Conservation (phyloP, 176 grass and related monocot species). For the Echinochloa phyllopogon region DNA sequence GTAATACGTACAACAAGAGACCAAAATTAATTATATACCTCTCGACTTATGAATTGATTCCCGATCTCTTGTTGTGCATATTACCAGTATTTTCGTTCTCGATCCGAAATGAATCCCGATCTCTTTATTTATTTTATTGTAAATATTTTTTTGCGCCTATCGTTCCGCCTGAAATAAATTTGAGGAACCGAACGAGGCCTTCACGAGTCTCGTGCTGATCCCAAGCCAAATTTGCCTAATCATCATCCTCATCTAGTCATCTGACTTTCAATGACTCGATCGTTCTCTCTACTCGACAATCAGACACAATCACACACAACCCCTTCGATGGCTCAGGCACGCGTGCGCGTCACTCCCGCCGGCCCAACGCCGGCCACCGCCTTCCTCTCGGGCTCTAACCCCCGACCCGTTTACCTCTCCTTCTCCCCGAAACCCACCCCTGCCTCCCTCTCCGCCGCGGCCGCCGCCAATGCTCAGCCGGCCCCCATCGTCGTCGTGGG, state of each 20-base stretch:
- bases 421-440: conserved; percentile 42
- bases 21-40: too few species aligned
- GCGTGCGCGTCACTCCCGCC: conserved; percentile 38
- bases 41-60: too few species aligned
- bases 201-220: not conserved
- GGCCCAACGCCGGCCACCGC: conserved; percentile 26
- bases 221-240: not conserved
- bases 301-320: not conserved
- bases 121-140: too few species aligned
- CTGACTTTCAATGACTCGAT: conserved; percentile 9
- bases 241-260: not conserved
- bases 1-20: too few species aligned
- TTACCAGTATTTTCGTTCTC: too few species aligned
- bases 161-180: too few species aligned
- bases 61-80: too few species aligned
- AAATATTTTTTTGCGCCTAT: too few species aligned
- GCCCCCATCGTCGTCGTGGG: conserved; percentile 82
- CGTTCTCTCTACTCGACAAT: not conserved
- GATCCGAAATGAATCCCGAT: too few species aligned
- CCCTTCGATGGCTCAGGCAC: conserved; percentile 47
- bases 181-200: too few species aligned
- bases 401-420: conserved; percentile 35
- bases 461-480: conserved; percentile 31
- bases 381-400: conserved; percentile 34
- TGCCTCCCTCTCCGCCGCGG: conserved; percentile 14